These are phyloP conservation scores for Sarocladiaceae sp. DNA, from an alignment of 2,329 filamentous ascomycete species.

Conservation along the genomic window DNA sequence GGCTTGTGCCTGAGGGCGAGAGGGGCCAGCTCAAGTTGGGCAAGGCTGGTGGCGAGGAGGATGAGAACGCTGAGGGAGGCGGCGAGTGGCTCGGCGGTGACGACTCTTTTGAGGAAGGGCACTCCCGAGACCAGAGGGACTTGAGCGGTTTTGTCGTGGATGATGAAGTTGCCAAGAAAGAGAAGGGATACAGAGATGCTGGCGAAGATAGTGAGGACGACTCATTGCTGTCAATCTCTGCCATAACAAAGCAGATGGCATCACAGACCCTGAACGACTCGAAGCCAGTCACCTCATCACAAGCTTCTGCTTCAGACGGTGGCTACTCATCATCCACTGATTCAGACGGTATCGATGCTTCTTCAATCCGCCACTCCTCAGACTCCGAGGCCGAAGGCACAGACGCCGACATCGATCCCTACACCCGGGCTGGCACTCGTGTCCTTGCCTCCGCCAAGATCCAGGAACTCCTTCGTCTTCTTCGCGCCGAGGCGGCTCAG, in stretches of 20 bases:
- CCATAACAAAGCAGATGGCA: slow-evolving; percentile 32
- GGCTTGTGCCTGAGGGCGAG: slow-evolving; percentile 71
- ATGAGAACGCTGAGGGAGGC: slow-evolving; percentile 83
- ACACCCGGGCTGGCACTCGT: slow-evolving; percentile 31
- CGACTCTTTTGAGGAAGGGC: slow-evolving; percentile 60
- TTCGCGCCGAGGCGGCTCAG: slow-evolving; percentile 70
- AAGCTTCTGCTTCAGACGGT: slow-evolving; percentile 10
- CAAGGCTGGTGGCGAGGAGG: slow-evolving; percentile 77
- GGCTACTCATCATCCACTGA: slow-evolving; percentile 11
- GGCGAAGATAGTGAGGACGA: slow-evolving; percentile 21
- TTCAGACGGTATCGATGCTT: slow-evolving; percentile 10
- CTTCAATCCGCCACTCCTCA: slow-evolving; percentile 6
- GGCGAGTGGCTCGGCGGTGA: slow-evolving; percentile 74
- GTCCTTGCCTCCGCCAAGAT: slow-evolving; percentile 85
- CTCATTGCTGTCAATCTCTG: slow-evolving; percentile 29
- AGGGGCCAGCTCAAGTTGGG: slow-evolving; percentile 59
- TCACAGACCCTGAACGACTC: slow-evolving; percentile 28
- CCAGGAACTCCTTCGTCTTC: slow-evolving; percentile 74
- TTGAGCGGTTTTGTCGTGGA: slow-evolving; percentile 53
- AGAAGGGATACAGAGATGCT: slow-evolving; percentile 20
- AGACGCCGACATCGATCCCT: slow-evolving; percentile 16
- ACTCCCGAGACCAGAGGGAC: slow-evolving; percentile 49
- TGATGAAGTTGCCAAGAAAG: slow-evolving; percentile 38
- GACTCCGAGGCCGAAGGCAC: slow-evolving; percentile 35
- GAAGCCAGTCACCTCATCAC: slow-evolving; percentile 12